Percentiles rank a stretch among this genome's conserved stretches.
phyloP scores from a whole-genome alignment of 1,284 basidiomycete species.

The Amylostereum chailletii region DNA sequence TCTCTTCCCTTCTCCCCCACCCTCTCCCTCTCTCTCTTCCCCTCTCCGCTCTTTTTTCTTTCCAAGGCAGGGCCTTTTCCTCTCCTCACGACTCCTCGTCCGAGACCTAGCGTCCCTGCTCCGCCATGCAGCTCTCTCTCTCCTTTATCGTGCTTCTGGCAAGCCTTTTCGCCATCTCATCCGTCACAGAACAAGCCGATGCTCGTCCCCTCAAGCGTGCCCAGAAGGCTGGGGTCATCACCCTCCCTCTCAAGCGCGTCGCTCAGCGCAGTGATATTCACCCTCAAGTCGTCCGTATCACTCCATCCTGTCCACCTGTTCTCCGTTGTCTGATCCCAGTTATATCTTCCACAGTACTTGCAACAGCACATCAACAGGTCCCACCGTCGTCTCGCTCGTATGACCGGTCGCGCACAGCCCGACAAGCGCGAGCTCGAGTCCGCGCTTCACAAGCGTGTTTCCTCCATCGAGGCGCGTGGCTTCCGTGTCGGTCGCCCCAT shows the following conservation, averaged over 20 bases:
- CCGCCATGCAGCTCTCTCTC: conserved; percentile 44
- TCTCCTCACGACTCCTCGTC: conserved; percentile 4
- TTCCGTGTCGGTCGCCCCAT: neutral
- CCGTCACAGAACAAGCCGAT: conserved; percentile 24
- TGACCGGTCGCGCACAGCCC: conserved; percentile 51
- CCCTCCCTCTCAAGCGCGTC: conserved; percentile 48
- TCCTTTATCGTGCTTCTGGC: conserved; percentile 47
- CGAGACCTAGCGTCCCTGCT: conserved; percentile 11
- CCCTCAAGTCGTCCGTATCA: conserved; percentile 50
- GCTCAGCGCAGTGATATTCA: conserved; percentile 37
- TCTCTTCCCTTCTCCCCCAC: conserved; percentile 3
- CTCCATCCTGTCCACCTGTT: conserved; percentile 3
- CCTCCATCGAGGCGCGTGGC: conserved; percentile 15
- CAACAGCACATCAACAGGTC: conserved; percentile 69
- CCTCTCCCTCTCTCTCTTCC: conserved; percentile 11
- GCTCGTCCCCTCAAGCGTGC: conserved; percentile 28
- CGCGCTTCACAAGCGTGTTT: conserved; percentile 46
- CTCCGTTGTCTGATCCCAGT: neutral
- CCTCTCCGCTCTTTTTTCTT: conserved; percentile 12
- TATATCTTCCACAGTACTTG: conserved; percentile 33
- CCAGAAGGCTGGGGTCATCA: conserved; percentile 32
- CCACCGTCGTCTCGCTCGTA: conserved; percentile 56
- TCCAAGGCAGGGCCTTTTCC: conserved; percentile 20
- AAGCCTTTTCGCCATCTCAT: conserved; percentile 36
- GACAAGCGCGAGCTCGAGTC: conserved; percentile 38